Conservation (phyloP, 225 moss, liverwort and hornwort species). For the Marchantia polymorpha region DNA sequence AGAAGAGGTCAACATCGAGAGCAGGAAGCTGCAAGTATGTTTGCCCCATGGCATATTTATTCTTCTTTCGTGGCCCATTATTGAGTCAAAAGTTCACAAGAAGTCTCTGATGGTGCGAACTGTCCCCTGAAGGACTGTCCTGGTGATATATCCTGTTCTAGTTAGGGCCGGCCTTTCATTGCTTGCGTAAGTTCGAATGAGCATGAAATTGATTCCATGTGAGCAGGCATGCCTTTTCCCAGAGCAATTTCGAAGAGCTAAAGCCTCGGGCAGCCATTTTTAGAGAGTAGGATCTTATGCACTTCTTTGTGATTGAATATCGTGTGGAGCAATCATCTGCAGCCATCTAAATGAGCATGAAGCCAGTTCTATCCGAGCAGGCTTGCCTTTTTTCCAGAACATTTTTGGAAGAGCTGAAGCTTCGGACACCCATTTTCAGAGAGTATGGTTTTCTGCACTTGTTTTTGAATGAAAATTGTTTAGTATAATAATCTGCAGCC, state of each 20-base stretch:
- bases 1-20: not conserved
- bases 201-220: not conserved
- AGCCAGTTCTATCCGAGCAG: not conserved
- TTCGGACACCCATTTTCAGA: not conserved
- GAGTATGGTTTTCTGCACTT: not conserved
- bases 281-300: not conserved
- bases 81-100: not conserved
- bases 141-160: not conserved
- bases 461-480: no score
- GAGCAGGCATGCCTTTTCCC: not conserved
- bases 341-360: not conserved
- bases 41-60: not conserved
- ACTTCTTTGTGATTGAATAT: no score
- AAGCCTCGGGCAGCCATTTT: not conserved
- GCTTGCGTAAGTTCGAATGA: not conserved
- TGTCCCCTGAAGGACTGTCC: not conserved
- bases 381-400: not conserved
- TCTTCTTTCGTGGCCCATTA: not conserved
- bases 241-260: not conserved
- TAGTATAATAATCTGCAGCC: no score
- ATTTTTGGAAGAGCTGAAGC: not conserved
- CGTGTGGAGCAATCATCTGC: no score
- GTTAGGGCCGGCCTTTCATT: slow-evolving; percentile 8
- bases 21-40: not conserved
- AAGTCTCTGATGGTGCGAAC: not conserved